Conservation (phyloP, 768 basidiomycete genomes). For the Calocera cornea region DNA sequence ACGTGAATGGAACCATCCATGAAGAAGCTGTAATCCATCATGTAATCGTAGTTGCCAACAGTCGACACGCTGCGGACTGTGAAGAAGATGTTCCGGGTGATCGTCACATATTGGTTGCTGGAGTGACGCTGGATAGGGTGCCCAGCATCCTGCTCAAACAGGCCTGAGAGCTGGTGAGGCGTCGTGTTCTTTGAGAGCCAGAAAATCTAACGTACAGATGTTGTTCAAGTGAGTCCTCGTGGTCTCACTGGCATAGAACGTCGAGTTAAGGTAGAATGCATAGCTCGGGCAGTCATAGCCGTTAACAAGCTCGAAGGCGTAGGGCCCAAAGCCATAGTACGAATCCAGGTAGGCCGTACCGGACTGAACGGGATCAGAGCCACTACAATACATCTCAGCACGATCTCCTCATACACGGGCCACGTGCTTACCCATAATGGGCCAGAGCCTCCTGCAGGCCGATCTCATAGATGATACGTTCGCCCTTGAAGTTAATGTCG, state of each 20-base stretch:
- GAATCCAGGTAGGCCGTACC: slow-evolving; percentile 16
- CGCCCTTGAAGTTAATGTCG: slow-evolving; percentile 19
- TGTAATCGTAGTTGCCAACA: slow-evolving; percentile 18
- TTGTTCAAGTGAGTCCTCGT: slow-evolving; percentile 20
- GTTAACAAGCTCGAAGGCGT: slow-evolving; percentile 19
- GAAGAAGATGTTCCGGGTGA: slow-evolving; percentile 16
- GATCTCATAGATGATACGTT: slow-evolving; percentile 19
- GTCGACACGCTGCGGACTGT: slow-evolving; percentile 12
- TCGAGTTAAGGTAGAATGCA: slow-evolving; percentile 19
- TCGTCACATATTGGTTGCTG: slow-evolving; percentile 15
- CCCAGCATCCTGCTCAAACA: slow-evolving; percentile 19
- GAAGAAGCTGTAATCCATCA: slow-evolving; percentile 10
- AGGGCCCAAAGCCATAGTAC: slow-evolving; percentile 19
- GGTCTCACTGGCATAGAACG: slow-evolving; percentile 21
- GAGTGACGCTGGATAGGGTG: slow-evolving; percentile 21
- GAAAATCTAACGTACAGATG: slow-evolving; percentile 12
- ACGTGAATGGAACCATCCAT: slow-evolving; percentile 16
- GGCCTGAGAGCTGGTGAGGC: background rate
- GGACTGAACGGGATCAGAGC: slow-evolving; percentile 17
- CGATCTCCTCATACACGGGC: background rate
- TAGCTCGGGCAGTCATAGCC: slow-evolving; percentile 23
- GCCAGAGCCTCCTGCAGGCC: slow-evolving; percentile 19
- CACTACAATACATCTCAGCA: slow-evolving; percentile 6
- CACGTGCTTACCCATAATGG: slow-evolving; percentile 11
- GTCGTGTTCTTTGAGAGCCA: background rate